Evolutionary conservation across 345 rosid species (phyloP).

Genomic region (Eutrema yunnanense): DNA sequence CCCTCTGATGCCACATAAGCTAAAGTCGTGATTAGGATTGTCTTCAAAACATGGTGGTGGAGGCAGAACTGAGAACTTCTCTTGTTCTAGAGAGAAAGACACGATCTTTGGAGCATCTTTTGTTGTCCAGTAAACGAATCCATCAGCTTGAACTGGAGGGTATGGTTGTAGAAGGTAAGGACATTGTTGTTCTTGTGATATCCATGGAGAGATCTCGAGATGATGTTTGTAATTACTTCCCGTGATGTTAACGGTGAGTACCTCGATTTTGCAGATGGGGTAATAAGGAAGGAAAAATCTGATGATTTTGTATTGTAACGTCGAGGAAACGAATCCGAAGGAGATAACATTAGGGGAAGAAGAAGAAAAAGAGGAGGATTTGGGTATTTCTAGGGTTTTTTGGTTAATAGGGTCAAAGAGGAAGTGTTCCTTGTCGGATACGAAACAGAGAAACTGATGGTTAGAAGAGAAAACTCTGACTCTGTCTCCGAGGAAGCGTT

Average conservation of each 20-base stretch:
- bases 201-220: conserved; percentile 13
- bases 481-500: background rate
- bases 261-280: conserved; percentile 4
- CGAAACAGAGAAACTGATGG: conserved; percentile 12
- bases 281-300: background rate
- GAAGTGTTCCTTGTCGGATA: background rate
- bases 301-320: conserved; percentile 5
- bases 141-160: conserved; percentile 13
- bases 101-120: conserved; percentile 12
- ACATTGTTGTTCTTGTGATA: background rate
- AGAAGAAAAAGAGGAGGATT: background rate
- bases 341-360: background rate
- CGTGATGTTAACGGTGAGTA: background rate
- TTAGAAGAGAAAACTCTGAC: conserved; percentile 11
- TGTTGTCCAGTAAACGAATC: conserved; percentile 7
- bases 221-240: background rate
- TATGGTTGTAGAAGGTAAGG: background rate
- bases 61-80: conserved; percentile 9
- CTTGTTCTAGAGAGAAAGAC: conserved; percentile 18
- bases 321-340: conserved; percentile 16
- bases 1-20: conserved; percentile 16
- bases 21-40: background rate
- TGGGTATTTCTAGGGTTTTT: background rate
- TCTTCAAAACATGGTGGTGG: conserved; percentile 10
- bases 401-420: conserved; percentile 11